phyloP scores from a whole-genome alignment of 192 early-diverging fungal species.

The Coemansia sp. region DNA sequence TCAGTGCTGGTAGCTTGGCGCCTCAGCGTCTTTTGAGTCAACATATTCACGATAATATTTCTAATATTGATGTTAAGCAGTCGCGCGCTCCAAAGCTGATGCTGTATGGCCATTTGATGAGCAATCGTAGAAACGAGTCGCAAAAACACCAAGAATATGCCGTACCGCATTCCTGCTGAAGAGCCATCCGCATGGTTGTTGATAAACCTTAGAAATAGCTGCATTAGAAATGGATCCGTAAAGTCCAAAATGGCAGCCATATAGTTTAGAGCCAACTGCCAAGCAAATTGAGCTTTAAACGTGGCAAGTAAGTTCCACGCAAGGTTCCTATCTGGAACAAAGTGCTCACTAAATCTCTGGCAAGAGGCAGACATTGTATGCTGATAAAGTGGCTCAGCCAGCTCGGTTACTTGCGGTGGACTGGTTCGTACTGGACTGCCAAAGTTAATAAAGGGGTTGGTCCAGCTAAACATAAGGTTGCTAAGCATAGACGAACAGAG shows the following conservation, averaged over 20 bases:
- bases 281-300: constrained; percentile 38
- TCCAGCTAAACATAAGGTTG: constrained; percentile 35
- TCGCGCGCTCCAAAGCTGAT: constrained; percentile 63
- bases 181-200: constrained; percentile 18
- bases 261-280: constrained; percentile 40
- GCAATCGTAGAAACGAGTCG: constrained; percentile 54
- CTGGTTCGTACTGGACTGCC: constrained; percentile 4
- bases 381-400: constrained; percentile 12
- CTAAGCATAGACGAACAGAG: constrained; percentile 22
- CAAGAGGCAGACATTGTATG: constrained; percentile 10
- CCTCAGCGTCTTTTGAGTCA: constrained; percentile 61
- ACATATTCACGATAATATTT: constrained; percentile 57
- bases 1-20: constrained; percentile 6
- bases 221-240: constrained; percentile 59
- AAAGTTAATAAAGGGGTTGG: constrained; percentile 15
- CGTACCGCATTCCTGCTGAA: constrained; percentile 35
- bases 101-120: constrained; percentile 52
- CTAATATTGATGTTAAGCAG: constrained; percentile 57
- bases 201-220: constrained; percentile 57
- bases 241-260: constrained; percentile 36
- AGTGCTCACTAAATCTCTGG: constrained; percentile 12
- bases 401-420: constrained; percentile 23
- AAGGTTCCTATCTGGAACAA: constrained; percentile 11
- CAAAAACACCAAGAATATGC: constrained; percentile 57
- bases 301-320: constrained; percentile 25